These are phyloP conservation scores for Hericium coralloides DNA, from an alignment of 768 basidiomycete genomes.

Conservation along the genomic window DNA sequence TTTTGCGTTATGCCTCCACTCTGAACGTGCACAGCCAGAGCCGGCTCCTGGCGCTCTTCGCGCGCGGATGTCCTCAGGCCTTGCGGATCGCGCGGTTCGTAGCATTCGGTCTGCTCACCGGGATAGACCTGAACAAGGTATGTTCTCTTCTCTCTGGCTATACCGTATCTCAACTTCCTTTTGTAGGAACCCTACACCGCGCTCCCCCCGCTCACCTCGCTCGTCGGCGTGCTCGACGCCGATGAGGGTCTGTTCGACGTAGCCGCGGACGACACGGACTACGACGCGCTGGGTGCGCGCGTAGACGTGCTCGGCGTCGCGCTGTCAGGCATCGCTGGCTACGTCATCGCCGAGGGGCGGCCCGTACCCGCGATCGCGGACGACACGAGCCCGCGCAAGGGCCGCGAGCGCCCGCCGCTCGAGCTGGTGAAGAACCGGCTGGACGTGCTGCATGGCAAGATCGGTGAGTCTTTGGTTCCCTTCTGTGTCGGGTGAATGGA, in stretches of 20 bases:
- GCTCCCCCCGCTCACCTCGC: constrained; percentile 41
- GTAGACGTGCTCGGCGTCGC: constrained; percentile 51
- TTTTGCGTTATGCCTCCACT: constrained; percentile 31
- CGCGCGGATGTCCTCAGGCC: constrained; percentile 38
- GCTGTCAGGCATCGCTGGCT: constrained; percentile 48
- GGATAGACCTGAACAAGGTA: constrained; percentile 12
- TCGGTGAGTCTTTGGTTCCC: constrained; percentile 36
- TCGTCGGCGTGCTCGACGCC: constrained; percentile 42
- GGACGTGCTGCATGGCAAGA: constrained; percentile 47
- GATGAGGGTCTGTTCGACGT: constrained; percentile 28
- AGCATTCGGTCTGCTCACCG: constrained; percentile 40
- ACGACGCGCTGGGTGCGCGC: constrained; percentile 47
- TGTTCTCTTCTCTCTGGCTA: neutral
- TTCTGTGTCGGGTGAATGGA: neutral
- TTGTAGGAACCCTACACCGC: constrained; percentile 20
- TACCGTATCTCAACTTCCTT: neutral
- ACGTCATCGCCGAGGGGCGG: constrained; percentile 37
- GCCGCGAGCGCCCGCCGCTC: constrained; percentile 32
- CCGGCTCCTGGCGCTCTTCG: constrained; percentile 40
- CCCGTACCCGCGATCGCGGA: neutral
- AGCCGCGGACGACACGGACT: constrained; percentile 34
- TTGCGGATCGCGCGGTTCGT: constrained; percentile 50
- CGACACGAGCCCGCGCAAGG: constrained; percentile 19
- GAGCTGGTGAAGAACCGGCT: constrained; percentile 40
- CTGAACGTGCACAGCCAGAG: constrained; percentile 43